Base-by-base conservation (phyloP, 306 rosid species). In the Notholithocarpus densiflorus region DNA sequence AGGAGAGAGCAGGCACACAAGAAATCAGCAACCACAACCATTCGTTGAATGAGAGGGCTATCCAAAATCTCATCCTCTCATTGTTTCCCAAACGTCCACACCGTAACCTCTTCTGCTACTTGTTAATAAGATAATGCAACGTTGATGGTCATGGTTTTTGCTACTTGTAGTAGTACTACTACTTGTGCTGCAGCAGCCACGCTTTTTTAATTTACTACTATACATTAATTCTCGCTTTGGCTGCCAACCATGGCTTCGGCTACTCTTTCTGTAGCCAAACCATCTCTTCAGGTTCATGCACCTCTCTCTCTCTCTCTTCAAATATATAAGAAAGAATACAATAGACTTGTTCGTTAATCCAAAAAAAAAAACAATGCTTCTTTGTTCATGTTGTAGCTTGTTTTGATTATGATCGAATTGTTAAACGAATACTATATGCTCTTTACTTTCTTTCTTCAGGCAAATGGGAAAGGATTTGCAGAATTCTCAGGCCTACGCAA, bases 251-350 rank as follows among this genome's bases (percentile, higher is more conserved):
- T 95, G 98, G 98, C 98, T 80, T 48, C 53, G 53, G 97, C 98
- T 85, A 85, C 94, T 84, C 82, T 95, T 19, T 92, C 97, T 23
- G 96, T 88, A 83, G 97, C 97, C 91, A 94, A 94, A 79, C 92
- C 98, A 74, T 84, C 92, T 81, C 87, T 88, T 68, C 94, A 95
- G 98, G 98, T 95, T 73, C 83, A 54, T 52, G 9, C n/a, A 11
- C 31, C n/a, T 68, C 78, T 1, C 32, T 26, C 32, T 27, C n/a
- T 6, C 6, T 18, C 29, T 10, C 14, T 3, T 43, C 53, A 48
- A 3, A 48, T 48, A 48, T 3, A 48, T 48, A 48, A 48, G 14
- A 48, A 48, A 3, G 17, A 48, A 3, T 12, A 48, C 4, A 48
- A 48, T 48, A 48, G 8, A 40, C 45, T 40, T 8, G 45, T 8